Conservation (phyloP, 2,329 filamentous ascomycete genomes). For the Didymella pinodella region DNA sequence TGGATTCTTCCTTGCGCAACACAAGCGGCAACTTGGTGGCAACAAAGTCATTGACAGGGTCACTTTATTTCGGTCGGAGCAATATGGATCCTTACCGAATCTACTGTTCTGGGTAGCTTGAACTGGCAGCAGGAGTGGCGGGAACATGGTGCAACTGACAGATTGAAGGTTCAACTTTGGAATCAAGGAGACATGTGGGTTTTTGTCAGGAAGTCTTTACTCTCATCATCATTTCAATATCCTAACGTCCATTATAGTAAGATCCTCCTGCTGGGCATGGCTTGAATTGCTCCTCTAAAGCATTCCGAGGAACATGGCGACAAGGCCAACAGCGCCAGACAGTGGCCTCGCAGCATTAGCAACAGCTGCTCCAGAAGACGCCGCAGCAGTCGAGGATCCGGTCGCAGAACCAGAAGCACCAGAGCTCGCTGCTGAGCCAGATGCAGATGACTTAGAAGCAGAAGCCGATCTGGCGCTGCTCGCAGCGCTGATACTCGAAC, state of each 20-base stretch:
- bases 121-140: too few species aligned
- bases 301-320: constrained; percentile 13
- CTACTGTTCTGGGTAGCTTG: constrained; percentile 6
- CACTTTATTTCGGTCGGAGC: constrained; percentile 20
- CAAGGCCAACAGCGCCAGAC: constrained; percentile 15
- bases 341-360: constrained; percentile 14
- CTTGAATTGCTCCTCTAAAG: neutral
- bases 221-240: neutral
- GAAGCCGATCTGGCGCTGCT: constrained; percentile 9
- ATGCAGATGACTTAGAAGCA: constrained; percentile 3
- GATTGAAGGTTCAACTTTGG: too few species aligned
- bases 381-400: constrained; percentile 8
- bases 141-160: too few species aligned
- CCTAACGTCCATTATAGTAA: neutral
- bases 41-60: constrained; percentile 16
- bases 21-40: constrained; percentile 18
- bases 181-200: neutral
- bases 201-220: neutral
- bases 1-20: constrained; percentile 24
- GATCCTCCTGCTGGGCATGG: neutral
- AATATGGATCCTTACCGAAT: constrained; percentile 1
- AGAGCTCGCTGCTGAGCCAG: constrained; percentile 6
- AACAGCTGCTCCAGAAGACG: constrained; percentile 15
- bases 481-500: constrained; percentile 3
- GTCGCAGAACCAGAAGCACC: constrained; percentile 8